These are phyloP conservation scores for Candida qinlingensis DNA, from an alignment of 805 yeast species.

Conservation along the genomic window DNA sequence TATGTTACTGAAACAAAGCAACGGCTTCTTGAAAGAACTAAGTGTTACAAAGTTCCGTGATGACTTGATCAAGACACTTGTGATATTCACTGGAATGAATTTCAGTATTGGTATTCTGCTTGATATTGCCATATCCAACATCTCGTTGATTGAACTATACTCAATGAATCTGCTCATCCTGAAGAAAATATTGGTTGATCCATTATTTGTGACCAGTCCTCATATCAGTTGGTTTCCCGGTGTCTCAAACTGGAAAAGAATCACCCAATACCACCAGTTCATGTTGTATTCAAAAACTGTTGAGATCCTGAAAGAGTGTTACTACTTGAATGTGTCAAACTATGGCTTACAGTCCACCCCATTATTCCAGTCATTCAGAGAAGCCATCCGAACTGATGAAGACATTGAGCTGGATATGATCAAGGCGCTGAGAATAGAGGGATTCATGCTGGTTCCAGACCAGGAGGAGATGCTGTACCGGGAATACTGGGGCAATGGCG, in stretches of 20 bases:
- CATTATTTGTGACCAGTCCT: not conserved
- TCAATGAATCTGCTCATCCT: not conserved
- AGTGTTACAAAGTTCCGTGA: not conserved
- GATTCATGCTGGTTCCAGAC: constrained; percentile 1
- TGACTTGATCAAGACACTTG: not conserved
- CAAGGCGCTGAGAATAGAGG: constrained; percentile 3
- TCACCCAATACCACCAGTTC: not conserved
- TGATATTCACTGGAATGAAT: not conserved
- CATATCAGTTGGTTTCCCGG: constrained; percentile 1
- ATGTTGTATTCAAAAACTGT: constrained; percentile 3
- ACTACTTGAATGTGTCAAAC: constrained; percentile 7
- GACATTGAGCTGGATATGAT: not conserved
- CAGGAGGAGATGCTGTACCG: constrained; percentile 5
- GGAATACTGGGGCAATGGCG: constrained; percentile 8
- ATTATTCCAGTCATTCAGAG: not conserved
- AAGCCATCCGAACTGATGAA: not conserved
- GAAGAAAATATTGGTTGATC: constrained; percentile 1
- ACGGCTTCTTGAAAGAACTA: not conserved
- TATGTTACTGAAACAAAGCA: not conserved
- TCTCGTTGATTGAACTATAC: constrained; percentile 2
- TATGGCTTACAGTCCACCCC: constrained; percentile 1
- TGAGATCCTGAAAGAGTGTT: constrained; percentile 5
- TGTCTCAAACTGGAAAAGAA: constrained; percentile 3
- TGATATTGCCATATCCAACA: not conserved
- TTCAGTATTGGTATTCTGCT: not conserved